Conservation (phyloP, 2,329 filamentous ascomycete genomes). For the Exserohilum rostratum region DNA sequence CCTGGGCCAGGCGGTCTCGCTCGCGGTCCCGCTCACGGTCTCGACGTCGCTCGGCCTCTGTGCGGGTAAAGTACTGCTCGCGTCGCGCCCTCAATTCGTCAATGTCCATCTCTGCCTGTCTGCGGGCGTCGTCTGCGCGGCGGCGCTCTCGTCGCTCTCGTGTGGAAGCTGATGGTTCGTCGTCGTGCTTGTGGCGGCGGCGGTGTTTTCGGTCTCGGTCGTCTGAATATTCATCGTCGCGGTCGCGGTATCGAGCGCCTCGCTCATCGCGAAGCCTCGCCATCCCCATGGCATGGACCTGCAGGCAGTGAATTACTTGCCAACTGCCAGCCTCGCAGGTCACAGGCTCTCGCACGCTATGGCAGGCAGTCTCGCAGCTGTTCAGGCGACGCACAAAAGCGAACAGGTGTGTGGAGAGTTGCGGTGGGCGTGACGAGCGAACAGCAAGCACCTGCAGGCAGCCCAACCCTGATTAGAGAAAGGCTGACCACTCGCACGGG, state of each 20-base stretch:
- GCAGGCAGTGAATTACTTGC: conserved; percentile 35
- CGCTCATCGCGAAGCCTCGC: conserved; percentile 41
- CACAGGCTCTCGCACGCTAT: conserved; percentile 30
- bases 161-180: conserved; percentile 33
- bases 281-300: conserved; percentile 36
- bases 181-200: conserved; percentile 34
- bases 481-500: conserved; percentile 36
- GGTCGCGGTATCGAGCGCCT: conserved; percentile 38
- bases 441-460: conserved; percentile 40
- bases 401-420: conserved; percentile 31
- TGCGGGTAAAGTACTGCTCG: conserved; percentile 47
- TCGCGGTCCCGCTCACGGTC: conserved; percentile 35
- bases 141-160: conserved; percentile 43
- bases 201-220: conserved; percentile 38
- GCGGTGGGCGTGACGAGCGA: conserved; percentile 37
- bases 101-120: conserved; percentile 46
- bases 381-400: conserved; percentile 38
- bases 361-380: conserved; percentile 39
- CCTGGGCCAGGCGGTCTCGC: conserved; percentile 39
- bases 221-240: conserved; percentile 34
- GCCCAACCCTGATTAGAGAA: conserved; percentile 29
- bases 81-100: conserved; percentile 49
- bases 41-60: conserved; percentile 38
- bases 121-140: conserved; percentile 37
- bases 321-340: conserved; percentile 37